Percentiles rank a stretch among this genome's conserved stretches.
phyloP scores from a whole-genome alignment of 345 rosid genomes.

The Euphorbia lathyris region DNA sequence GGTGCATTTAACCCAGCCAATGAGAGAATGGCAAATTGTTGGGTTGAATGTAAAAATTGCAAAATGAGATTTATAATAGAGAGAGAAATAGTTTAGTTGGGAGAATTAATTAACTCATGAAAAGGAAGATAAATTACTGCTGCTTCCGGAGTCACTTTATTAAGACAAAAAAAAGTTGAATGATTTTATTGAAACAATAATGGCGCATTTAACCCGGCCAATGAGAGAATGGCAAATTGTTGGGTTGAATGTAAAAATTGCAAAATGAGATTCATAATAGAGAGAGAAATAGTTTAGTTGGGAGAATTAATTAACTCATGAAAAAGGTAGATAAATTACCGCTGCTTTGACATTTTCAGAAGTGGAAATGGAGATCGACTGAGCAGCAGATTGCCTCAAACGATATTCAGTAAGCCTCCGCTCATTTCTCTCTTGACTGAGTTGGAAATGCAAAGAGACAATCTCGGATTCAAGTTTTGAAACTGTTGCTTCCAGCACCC shows the following conservation, averaged over 20 bases:
- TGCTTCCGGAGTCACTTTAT: no score
- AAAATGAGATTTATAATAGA: background rate
- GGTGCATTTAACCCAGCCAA: no score
- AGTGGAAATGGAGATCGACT: slow-evolving; percentile 37
- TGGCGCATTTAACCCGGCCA: no score
- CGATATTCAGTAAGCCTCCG: slow-evolving; percentile 78
- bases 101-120: background rate
- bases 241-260: background rate
- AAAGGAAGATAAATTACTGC: slow-evolving; percentile 23
- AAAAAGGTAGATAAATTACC: slow-evolving; percentile 22
- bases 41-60: background rate
- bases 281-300: background rate
- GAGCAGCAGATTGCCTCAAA: slow-evolving; percentile 53
- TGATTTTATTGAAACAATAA: no score
- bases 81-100: background rate
- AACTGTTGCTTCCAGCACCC: slow-evolving; percentile 60
- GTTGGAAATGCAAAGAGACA: slow-evolving; percentile 81
- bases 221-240: no score
- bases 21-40: no score
- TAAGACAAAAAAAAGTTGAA: no score
- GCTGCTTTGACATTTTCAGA: slow-evolving; percentile 20
- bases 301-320: background rate
- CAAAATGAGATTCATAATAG: background rate
- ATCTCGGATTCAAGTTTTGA: slow-evolving; percentile 76
- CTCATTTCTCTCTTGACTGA: slow-evolving; percentile 91